Base-by-base conservation (phyloP, 768 basidiomycete species). In the Macrolepiota albuminosa region DNA sequence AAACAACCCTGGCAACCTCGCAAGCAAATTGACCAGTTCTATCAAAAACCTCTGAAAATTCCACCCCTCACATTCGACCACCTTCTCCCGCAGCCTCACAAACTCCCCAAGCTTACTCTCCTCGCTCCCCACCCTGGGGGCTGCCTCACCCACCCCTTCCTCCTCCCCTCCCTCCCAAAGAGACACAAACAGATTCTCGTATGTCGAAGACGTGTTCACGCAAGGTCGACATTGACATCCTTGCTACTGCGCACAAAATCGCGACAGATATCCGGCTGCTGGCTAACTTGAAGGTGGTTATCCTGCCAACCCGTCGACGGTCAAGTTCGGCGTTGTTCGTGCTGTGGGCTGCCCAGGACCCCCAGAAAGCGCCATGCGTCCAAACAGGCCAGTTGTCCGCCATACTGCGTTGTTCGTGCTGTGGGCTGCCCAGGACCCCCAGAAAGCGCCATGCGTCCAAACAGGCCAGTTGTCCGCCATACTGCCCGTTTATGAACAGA, bases 201-300 rank as follows among this genome's bases (percentile, higher is more conserved):
- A 95, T 68, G 92, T 96, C 95, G 9, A 97, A 99, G 76, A 99
- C 97, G 0, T 99, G 98, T 74, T 98, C 95, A 14, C 84, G 97
- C 63, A 99, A 99, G 76, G 92, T 99, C 69, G 97, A 98, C 73
- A 76, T 93, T 43, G 96, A 99, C 69, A 92, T 95, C 31, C 78
- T 98, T 43, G 85, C 94, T 1, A 97, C 95, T 6, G 97, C 95
- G 0, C 97, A 99, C 78, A 98, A 99, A 74, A 92, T 99, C 62
- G 95, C 91, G 0, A 98, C 95, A 1, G 97, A 98, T 69, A 85
- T 99, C 68, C 85, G 97, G 36, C 78, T 99, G 36, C 78, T 99
- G 47, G 96, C 97, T 3, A 95, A 95, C 74, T 76, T 99, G 54
- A 99, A 99, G 79, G 89, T 86, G 24, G 3, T 58, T 34, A 36